Evolutionary conservation across 2,329 filamentous ascomycete genomes (phyloP).

Genomic region (Talaromyces piceae): DNA sequence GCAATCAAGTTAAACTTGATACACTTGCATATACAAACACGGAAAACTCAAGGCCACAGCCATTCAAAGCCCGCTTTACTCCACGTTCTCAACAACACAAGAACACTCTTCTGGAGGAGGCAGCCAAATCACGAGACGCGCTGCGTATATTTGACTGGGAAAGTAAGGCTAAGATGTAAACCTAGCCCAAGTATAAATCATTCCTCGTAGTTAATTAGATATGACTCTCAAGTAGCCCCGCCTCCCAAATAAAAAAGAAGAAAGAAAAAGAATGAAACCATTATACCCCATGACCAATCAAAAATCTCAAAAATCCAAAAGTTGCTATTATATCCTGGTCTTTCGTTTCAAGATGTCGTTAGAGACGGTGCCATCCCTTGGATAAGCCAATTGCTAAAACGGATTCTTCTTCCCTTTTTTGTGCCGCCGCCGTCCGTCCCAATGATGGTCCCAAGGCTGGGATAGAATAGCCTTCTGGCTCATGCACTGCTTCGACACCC

Average conservation of each 20-base stretch:
- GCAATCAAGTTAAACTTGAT: neutral
- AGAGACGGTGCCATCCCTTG: neutral
- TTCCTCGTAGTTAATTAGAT: neutral
- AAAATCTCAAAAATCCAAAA: too few species aligned
- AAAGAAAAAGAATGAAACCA: too few species aligned
- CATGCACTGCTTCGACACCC: conserved; percentile 40
- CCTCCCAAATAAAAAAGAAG: too few species aligned
- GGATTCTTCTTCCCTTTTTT: neutral
- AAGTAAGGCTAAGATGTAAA: neutral
- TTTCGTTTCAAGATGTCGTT: neutral
- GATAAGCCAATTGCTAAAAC: neutral
- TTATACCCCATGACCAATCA: too few species aligned
- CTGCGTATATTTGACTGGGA: neutral
- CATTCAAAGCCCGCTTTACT: neutral
- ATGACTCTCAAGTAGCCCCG: neutral
- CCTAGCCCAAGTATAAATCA: neutral
- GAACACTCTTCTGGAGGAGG: neutral
- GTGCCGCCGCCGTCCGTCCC: neutral
- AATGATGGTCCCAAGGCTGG: conserved; percentile 54
- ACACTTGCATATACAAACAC: neutral
- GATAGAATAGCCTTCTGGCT: conserved; percentile 42
- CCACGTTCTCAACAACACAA: neutral
- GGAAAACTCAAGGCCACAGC: neutral
- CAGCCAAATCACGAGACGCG: neutral
- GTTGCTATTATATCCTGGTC: too few species aligned